phyloP scores from a whole-genome alignment of 495 filamentous ascomycete genomes.

The Coniosporium apollinis region DNA sequence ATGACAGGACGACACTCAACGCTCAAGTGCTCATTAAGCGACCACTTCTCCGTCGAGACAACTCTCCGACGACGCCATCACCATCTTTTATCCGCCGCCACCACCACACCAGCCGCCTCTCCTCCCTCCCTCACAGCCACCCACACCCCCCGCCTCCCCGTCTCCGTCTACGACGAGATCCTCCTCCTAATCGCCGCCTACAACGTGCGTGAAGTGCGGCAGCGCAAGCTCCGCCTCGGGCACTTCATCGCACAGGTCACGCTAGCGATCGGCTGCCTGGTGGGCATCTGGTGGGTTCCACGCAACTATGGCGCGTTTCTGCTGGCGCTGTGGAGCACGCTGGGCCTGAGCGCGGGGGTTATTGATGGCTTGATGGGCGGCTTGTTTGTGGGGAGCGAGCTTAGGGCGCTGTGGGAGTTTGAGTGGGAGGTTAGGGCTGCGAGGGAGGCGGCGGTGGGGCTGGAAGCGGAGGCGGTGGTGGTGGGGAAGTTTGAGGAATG shows the following conservation, averaged over 20 bases:
- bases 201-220: slow-evolving; percentile 44
- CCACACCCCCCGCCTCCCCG: slow-evolving; percentile 20
- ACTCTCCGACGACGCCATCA: slow-evolving; percentile 38
- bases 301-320: slow-evolving; percentile 63
- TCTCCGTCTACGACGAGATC: slow-evolving; percentile 54
- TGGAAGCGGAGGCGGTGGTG: slow-evolving; percentile 5
- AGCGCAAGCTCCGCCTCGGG: slow-evolving; percentile 47
- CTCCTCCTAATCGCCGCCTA: slow-evolving; percentile 50
- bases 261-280: slow-evolving; percentile 50
- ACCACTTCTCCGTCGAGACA: slow-evolving; percentile 79
- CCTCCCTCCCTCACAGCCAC: slow-evolving; percentile 16
- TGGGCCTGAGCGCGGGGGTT: slow-evolving; percentile 58
- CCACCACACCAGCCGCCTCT: slow-evolving; percentile 1
- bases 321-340: slow-evolving; percentile 56
- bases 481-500: not conserved
- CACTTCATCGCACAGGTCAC: slow-evolving; percentile 56
- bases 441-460: slow-evolving; percentile 19
- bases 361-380: slow-evolving; percentile 74
- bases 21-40: slow-evolving; percentile 68
- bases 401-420: slow-evolving; percentile 80
- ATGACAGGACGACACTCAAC: slow-evolving; percentile 75
- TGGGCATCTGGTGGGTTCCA: slow-evolving; percentile 74
- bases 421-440: slow-evolving; percentile 81
- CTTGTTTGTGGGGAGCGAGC: slow-evolving; percentile 68
- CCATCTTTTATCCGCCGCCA: slow-evolving; percentile 5